phyloP scores from a whole-genome alignment of 345 rosid species.

The Eutrema japonicum region DNA sequence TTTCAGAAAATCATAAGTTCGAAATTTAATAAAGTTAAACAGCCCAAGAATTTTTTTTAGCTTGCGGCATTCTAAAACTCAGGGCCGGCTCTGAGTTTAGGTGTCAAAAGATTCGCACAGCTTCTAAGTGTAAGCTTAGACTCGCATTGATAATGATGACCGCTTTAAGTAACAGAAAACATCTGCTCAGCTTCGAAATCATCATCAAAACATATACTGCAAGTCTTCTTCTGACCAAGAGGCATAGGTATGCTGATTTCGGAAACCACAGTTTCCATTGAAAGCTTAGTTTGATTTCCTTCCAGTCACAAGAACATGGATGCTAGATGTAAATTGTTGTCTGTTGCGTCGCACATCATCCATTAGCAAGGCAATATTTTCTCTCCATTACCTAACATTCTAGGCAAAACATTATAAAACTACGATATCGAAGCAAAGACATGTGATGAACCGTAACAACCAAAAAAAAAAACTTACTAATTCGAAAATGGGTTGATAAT shows the following conservation, averaged over 20 bases:
- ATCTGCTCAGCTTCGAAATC: conserved; percentile 43
- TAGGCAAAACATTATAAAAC: too few species aligned
- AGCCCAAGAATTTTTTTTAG: too few species aligned
- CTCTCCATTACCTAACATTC: background rate
- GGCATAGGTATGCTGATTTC: too few species aligned
- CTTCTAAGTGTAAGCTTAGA: too few species aligned
- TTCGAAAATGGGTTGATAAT: background rate
- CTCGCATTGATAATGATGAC: conserved; percentile 29
- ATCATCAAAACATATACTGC: background rate
- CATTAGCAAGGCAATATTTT: background rate
- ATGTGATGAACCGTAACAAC: too few species aligned
- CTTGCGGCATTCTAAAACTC: too few species aligned
- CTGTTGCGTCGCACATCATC: conserved; percentile 7
- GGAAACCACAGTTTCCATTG: background rate
- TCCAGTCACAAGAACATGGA: background rate
- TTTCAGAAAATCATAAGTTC: too few species aligned
- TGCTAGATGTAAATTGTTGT: conserved; percentile 8
- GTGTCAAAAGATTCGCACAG: too few species aligned
- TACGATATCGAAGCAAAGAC: too few species aligned
- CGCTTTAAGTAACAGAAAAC: conserved; percentile 56
- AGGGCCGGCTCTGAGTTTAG: too few species aligned
- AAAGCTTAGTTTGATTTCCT: background rate
- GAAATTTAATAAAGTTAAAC: too few species aligned
- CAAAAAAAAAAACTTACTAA: background rate
- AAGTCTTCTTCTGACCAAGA: too few species aligned